Evolutionary conservation across 441 rosid genomes (phyloP).

Genomic region (Eutrema salsugineum): DNA sequence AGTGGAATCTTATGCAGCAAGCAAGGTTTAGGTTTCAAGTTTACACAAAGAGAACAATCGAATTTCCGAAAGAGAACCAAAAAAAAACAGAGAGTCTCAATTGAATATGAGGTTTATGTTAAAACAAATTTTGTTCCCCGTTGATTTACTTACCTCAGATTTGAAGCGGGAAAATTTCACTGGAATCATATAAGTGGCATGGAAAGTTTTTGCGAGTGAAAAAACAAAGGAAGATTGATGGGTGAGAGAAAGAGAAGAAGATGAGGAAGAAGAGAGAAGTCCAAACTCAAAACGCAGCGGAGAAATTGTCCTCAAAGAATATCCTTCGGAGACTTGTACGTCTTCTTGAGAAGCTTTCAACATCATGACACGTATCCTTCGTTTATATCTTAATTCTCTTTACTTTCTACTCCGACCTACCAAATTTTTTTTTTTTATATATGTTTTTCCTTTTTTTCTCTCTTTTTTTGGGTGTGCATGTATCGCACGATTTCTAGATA

Average conservation of each 20-base stretch:
- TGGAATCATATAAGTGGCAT: background rate
- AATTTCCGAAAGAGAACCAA: background rate
- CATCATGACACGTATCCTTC: conserved; percentile 2
- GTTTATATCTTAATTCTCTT: background rate
- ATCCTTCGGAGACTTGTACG: conserved; percentile 15
- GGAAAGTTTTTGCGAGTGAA: background rate
- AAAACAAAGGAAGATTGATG: background rate
- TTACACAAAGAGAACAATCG: background rate
- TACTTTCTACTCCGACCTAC: background rate
- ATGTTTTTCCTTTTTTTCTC: background rate
- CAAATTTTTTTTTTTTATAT: background rate
- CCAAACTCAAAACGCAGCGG: background rate
- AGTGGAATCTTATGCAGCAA: background rate
- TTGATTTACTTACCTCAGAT: background rate
- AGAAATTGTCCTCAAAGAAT: conserved; percentile 13
- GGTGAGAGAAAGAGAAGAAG: background rate
- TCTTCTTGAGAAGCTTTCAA: conserved; percentile 5
- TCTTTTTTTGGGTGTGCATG: background rate
- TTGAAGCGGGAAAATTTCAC: background rate
- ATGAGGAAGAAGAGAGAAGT: background rate
- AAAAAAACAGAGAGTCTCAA: background rate
- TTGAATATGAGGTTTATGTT: background rate
- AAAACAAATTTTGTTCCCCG: background rate
- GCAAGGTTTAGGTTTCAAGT: background rate
- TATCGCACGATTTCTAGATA: conserved; percentile 12